Percentiles rank a stretch among this genome's conserved stretches.
Conservation (phyloP, 2,329 filamentous ascomycete genomes). For the Fusarium torreyae region DNA sequence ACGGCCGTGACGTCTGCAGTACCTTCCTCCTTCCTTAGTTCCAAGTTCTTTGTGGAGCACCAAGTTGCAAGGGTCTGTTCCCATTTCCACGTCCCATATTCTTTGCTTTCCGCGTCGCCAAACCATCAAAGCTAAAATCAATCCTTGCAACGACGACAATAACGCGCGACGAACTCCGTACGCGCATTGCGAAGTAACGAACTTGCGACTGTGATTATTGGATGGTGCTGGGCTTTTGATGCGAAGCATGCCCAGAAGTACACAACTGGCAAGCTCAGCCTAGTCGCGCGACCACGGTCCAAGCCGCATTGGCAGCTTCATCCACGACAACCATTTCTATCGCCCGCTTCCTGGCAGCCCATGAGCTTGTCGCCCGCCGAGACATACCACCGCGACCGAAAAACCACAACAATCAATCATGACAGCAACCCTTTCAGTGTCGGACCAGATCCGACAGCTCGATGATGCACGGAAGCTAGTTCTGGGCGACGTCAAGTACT, state of each 20-base stretch:
- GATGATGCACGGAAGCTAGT: constrained; percentile 92
- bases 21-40: constrained; percentile 32
- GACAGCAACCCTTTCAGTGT: constrained; percentile 74
- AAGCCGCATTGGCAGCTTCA: constrained; percentile 42
- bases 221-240: constrained; percentile 39
- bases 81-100: constrained; percentile 44
- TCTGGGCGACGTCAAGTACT: constrained; percentile 87
- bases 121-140: constrained; percentile 39
- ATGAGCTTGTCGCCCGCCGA: constrained; percentile 18
- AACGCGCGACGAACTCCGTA: constrained; percentile 7
- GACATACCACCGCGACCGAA: constrained; percentile 22
- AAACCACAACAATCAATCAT: constrained; percentile 44
- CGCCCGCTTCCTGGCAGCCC: constrained; percentile 19
- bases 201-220: constrained; percentile 20
- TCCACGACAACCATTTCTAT: constrained; percentile 27
- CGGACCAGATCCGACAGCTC: constrained; percentile 88
- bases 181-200: constrained; percentile 12
- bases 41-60: constrained; percentile 40
- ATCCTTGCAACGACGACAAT: constrained; percentile 26
- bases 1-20: constrained; percentile 42
- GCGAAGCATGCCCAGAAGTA: constrained; percentile 51
- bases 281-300: constrained; percentile 52
- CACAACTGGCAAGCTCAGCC: constrained; percentile 49
- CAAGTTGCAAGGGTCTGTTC: constrained; percentile 43
- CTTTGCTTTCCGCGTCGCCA: constrained; percentile 48